Evolutionary conservation across 768 basidiomycete genomes (phyloP).

Genomic region (Fibroporia radiculosa): DNA sequence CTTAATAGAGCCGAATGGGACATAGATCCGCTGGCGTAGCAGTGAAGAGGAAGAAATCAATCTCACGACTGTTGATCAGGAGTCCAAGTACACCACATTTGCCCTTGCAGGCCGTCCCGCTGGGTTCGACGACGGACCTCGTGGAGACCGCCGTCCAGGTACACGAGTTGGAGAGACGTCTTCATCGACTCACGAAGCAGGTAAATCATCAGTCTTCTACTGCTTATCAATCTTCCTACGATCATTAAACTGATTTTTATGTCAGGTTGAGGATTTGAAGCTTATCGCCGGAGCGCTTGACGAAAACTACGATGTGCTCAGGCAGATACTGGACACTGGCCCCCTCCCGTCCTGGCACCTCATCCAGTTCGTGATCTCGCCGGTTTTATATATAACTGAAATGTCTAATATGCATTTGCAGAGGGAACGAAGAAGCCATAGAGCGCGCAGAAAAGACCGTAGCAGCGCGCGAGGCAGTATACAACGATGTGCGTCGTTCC

Average conservation of each 20-base stretch:
- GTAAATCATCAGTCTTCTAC: constrained; percentile 2
- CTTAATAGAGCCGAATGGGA: too few species aligned
- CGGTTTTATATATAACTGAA: not conserved
- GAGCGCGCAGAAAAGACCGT: constrained; percentile 10
- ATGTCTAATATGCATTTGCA: not conserved
- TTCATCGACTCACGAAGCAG: constrained; percentile 2
- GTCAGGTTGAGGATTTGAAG: constrained; percentile 7
- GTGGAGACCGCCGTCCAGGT: not conserved
- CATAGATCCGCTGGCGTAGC: too few species aligned
- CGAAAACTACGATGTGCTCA: constrained; percentile 10
- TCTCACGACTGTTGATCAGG: too few species aligned
- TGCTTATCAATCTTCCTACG: not conserved
- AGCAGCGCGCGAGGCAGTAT: constrained; percentile 11
- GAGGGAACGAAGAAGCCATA: constrained; percentile 1
- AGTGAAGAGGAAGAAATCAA: too few species aligned
- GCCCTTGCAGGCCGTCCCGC: constrained; percentile 1
- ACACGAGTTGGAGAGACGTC: constrained; percentile 7
- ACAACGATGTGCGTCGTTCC: constrained; percentile 7
- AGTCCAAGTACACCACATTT: not conserved
- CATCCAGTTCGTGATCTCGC: constrained; percentile 4
- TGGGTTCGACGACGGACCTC: not conserved
- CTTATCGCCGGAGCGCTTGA: constrained; percentile 10
- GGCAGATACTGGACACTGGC: constrained; percentile 9
- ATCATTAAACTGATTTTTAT: not conserved
- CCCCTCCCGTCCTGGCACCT: constrained; percentile 12